phyloP scores from a whole-genome alignment of 2,329 filamentous ascomycete genomes.

The Coniochaeta ligniaria region DNA sequence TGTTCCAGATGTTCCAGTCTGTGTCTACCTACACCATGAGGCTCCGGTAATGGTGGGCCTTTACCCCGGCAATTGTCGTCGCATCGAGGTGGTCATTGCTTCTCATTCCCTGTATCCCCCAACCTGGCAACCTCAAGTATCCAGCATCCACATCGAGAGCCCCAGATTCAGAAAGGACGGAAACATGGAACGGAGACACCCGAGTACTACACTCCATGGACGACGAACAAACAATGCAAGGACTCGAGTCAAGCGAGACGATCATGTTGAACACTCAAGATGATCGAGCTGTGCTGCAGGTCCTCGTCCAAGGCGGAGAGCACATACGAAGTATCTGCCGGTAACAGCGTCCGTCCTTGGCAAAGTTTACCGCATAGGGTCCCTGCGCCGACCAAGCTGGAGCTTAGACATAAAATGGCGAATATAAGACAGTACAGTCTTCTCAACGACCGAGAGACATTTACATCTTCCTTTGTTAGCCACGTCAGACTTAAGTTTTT shows the following conservation, averaged over 20 bases:
- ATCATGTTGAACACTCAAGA: too few species aligned
- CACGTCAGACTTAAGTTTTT: background rate
- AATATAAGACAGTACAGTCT: background rate
- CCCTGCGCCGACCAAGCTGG: background rate
- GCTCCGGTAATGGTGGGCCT: background rate
- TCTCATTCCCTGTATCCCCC: background rate
- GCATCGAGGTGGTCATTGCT: conserved; percentile 1
- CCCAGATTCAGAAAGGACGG: background rate
- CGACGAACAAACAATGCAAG: too few species aligned
- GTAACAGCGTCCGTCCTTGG: background rate
- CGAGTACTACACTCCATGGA: background rate
- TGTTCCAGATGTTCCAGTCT: background rate
- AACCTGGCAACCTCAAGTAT: background rate
- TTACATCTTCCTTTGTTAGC: background rate
- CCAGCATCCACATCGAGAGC: background rate
- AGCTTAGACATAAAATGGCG: background rate
- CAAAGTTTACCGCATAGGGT: background rate
- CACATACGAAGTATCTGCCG: too few species aligned
- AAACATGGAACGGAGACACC: background rate
- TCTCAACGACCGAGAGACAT: too few species aligned
- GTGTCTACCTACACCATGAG: too few species aligned
- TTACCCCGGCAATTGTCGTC: conserved; percentile 1
- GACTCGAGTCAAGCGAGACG: too few species aligned
- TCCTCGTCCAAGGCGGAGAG: too few species aligned
- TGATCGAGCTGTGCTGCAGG: background rate